Percentiles rank a stretch among this genome's conserved stretches.
These are phyloP conservation scores for Orobanche coerulescens DNA, from an alignment of 257 asterid genomes.

Conservation along the genomic window DNA sequence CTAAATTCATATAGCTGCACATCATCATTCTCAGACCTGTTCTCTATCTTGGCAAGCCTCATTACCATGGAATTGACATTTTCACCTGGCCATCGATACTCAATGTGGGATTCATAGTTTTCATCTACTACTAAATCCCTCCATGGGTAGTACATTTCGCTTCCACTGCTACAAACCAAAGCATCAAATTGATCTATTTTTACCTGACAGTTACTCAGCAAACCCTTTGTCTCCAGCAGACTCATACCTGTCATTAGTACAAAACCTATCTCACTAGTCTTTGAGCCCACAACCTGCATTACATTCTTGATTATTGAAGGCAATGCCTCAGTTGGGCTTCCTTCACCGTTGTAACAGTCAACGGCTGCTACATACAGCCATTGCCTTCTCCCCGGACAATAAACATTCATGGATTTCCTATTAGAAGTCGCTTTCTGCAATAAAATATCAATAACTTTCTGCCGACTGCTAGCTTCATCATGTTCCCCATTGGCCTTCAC, in stretches of 20 bases:
- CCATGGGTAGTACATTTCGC: conserved; percentile 64
- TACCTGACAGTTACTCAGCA: conserved; percentile 24
- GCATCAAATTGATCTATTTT: conserved; percentile 51
- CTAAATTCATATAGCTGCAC: conserved; percentile 34
- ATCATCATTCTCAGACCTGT: conserved; percentile 33
- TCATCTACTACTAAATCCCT: conserved; percentile 44
- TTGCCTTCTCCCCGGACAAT: conserved; percentile 58
- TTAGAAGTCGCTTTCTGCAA: conserved; percentile 30
- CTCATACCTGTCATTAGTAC: conserved; percentile 45
- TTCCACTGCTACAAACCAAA: conserved; percentile 53
- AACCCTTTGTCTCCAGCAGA: conserved; percentile 41
- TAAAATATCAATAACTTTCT: conserved; percentile 42
- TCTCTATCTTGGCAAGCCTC: conserved; percentile 41
- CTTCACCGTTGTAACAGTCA: conserved; percentile 45
- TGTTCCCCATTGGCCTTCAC: conserved; percentile 37
- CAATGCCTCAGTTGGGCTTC: conserved; percentile 35
- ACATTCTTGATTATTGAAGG: conserved; percentile 41
- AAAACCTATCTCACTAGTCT: conserved; percentile 45
- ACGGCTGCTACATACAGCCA: conserved; percentile 44
- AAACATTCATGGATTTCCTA: conserved; percentile 26
- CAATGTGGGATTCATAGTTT: conserved; percentile 53
- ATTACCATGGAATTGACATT: conserved; percentile 36
- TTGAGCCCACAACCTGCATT: conserved; percentile 40
- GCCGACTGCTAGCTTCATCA: conserved; percentile 36
- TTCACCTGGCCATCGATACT: conserved; percentile 62